Evolutionary conservation across 371 early-diverging fungal species (phyloP).

Genomic region (Saksenaea vasiformis): DNA sequence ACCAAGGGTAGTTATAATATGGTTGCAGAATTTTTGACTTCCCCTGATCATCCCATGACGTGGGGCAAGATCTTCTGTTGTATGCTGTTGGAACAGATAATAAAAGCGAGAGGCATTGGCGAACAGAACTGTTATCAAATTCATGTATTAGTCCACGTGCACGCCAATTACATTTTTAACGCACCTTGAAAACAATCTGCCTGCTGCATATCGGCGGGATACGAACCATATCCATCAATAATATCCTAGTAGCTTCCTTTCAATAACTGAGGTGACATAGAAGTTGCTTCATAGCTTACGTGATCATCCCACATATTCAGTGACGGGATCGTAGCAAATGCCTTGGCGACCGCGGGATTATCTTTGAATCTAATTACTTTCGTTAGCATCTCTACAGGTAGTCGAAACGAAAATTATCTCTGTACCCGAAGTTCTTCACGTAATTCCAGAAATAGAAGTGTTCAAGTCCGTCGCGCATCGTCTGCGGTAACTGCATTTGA

Average conservation of each 20-base stretch:
- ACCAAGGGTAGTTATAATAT: conserved; percentile 61
- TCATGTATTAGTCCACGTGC: not conserved
- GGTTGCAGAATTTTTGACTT: conserved; percentile 21
- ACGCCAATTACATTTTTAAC: not conserved
- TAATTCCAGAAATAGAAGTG: conserved; percentile 79
- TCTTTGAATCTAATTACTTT: conserved; percentile 21
- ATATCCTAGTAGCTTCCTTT: conserved; percentile 36
- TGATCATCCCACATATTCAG: conserved; percentile 84
- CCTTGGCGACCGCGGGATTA: conserved; percentile 57
- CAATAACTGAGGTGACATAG: not conserved
- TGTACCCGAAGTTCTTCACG: conserved; percentile 65
- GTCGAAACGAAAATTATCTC: no score
- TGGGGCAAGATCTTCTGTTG: conserved; percentile 58
- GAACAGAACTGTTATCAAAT: conserved; percentile 22
- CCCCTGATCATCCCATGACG: conserved; percentile 57
- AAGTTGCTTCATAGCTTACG: conserved; percentile 40
- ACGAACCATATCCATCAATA: conserved; percentile 82
- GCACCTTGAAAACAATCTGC: conserved; percentile 47
- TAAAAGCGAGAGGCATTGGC: conserved; percentile 75
- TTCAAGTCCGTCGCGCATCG: conserved; percentile 60
- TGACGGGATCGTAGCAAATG: conserved; percentile 73
- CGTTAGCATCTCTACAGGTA: not conserved
- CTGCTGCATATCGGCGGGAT: conserved; percentile 76
- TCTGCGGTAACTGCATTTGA: conserved; percentile 45
- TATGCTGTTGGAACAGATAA: conserved; percentile 86